phyloP scores from a whole-genome alignment of 139 green algal species.

The Asterochloris sp. region DNA sequence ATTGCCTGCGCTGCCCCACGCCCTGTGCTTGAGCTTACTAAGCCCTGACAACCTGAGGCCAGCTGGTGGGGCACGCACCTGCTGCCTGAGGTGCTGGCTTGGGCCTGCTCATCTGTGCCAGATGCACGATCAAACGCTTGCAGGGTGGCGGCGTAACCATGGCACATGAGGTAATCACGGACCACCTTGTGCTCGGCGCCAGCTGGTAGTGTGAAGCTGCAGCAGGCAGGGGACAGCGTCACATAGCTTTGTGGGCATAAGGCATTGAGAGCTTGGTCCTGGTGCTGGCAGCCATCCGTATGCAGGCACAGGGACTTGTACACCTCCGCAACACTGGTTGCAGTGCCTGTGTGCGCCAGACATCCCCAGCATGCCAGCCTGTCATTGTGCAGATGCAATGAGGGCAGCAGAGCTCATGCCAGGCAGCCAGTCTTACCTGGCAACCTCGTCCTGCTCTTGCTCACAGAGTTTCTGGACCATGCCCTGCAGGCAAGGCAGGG shows the following conservation, averaged over 20 bases:
- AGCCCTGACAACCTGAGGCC: too few species aligned
- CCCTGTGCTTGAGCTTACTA: too few species aligned
- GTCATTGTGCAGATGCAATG: too few species aligned
- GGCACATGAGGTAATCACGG: slow-evolving; percentile 71
- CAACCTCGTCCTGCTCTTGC: too few species aligned
- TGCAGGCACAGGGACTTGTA: not conserved
- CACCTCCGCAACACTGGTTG: not conserved
- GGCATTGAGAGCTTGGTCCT: not conserved
- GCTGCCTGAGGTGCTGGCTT: slow-evolving; percentile 2
- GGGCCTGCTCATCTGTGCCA: slow-evolving; percentile 17
- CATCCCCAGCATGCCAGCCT: too few species aligned
- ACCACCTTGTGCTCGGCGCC: slow-evolving; percentile 65
- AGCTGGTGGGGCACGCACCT: too few species aligned
- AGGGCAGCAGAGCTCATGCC: too few species aligned
- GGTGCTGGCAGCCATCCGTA: not conserved
- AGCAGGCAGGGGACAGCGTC: not conserved
- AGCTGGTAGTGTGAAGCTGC: slow-evolving; percentile 13
- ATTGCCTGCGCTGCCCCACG: too few species aligned
- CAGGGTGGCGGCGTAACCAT: slow-evolving; percentile 77
- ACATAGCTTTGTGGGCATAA: not conserved
- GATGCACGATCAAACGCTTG: slow-evolving; percentile 58
- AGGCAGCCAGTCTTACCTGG: too few species aligned
- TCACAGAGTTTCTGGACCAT: too few species aligned
- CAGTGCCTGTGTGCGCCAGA: too few species aligned
- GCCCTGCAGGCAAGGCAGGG: too few species aligned